A percentile compares a stretch with the other conserved stretches of the same genome.
phyloP scores from a whole-genome alignment of 208 protist genomes.

The Trichomonas gallinae region DNA sequence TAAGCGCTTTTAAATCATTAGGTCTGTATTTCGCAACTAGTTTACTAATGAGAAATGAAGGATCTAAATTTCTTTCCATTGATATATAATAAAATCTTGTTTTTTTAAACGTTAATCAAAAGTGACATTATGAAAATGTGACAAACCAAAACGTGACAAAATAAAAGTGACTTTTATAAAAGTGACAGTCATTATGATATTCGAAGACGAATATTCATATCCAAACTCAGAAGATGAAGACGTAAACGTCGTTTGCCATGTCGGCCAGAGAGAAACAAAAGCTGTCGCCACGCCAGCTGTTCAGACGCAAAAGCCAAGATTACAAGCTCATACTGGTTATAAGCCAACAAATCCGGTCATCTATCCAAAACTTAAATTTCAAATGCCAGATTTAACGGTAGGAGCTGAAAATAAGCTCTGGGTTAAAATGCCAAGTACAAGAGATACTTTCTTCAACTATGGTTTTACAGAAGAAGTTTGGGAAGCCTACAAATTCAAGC shows the following conservation, averaged over 20 bases:
- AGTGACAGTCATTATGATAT: neutral
- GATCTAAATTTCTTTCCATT: neutral
- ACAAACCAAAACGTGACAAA: too few relatives aligned
- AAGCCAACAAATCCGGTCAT: neutral
- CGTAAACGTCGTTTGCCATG: neutral
- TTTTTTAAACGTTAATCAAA: neutral
- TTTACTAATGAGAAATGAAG: neutral
- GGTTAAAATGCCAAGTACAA: neutral
- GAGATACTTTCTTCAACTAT: neutral
- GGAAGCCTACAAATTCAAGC: conserved; percentile 17
- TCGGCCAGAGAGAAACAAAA: neutral
- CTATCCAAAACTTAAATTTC: neutral
- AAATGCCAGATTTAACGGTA: neutral
- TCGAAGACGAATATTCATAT: neutral
- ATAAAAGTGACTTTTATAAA: too few relatives aligned
- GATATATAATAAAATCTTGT: neutral
- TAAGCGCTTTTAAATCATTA: conserved; percentile 11
- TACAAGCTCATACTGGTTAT: neutral
- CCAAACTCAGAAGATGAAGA: neutral
- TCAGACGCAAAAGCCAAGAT: neutral
- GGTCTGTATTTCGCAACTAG: neutral
- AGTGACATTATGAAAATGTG: neutral
- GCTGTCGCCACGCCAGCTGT: neutral
- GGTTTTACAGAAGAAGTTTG: neutral
- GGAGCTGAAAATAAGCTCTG: neutral